These are phyloP conservation scores for Fusarium annulatum DNA, from an alignment of 2,329 filamentous ascomycete genomes.

Conservation along the genomic window DNA sequence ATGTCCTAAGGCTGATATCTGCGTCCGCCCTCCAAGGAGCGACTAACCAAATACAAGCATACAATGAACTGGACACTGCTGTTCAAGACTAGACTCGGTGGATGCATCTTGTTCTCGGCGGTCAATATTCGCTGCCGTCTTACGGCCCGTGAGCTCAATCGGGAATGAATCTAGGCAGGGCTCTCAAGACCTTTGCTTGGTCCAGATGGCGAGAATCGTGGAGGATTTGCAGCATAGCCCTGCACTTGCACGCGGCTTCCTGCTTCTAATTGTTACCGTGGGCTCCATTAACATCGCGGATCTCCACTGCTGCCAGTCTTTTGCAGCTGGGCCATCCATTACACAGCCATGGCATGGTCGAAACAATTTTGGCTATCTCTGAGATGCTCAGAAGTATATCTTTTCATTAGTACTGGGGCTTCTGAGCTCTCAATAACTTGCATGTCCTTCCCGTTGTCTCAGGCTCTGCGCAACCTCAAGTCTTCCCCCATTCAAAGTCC, in stretches of 20 bases:
- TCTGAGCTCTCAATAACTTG: slow-evolving; percentile 50
- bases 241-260: slow-evolving; percentile 47
- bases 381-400: slow-evolving; percentile 26
- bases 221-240: slow-evolving; percentile 35
- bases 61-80: slow-evolving; percentile 11
- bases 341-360: slow-evolving; percentile 28
- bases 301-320: slow-evolving; percentile 27
- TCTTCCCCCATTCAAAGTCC: slow-evolving; percentile 44
- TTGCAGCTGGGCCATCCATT: slow-evolving; percentile 18
- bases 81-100: slow-evolving; percentile 28
- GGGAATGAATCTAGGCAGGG: slow-evolving; percentile 31
- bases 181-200: slow-evolving; percentile 44
- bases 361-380: slow-evolving; percentile 23
- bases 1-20: slow-evolving; percentile 21
- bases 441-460: slow-evolving; percentile 56
- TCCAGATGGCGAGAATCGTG: slow-evolving; percentile 41
- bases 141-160: slow-evolving; percentile 37
- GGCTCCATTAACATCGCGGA: slow-evolving; percentile 27
- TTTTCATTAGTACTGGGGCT: slow-evolving; percentile 44
- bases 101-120: slow-evolving; percentile 24
- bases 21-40: slow-evolving; percentile 13
- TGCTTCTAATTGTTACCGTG: slow-evolving; percentile 43
- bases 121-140: slow-evolving; percentile 28
- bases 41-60: slow-evolving; percentile 1
- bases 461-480: slow-evolving; percentile 55